Evolutionary conservation across 1,139 yeast species (phyloP).

Genomic region (Diutina siamensis): DNA sequence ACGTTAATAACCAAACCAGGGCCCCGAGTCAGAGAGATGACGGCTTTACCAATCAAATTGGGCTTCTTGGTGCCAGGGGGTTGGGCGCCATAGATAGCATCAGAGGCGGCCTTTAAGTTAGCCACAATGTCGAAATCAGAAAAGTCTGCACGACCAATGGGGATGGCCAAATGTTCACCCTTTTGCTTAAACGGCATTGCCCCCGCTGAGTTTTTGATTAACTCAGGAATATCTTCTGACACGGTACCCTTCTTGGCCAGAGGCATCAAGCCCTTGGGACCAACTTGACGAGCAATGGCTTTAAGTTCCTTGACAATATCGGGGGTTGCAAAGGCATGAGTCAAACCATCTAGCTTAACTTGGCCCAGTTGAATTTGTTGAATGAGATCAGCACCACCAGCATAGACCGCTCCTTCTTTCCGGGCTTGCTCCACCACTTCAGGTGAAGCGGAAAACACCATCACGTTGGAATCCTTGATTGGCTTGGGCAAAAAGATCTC

Average conservation of each 20-base stretch:
- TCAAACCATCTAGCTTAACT: constrained; percentile 43
- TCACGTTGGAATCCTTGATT: constrained; percentile 48
- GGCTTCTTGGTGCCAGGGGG: constrained; percentile 53
- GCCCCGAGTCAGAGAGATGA: constrained; percentile 62
- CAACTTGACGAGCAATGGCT: constrained; percentile 64
- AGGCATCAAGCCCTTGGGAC: constrained; percentile 90
- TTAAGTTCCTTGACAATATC: constrained; percentile 56
- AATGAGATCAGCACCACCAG: constrained; percentile 64
- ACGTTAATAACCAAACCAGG: constrained; percentile 69
- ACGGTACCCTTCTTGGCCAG: constrained; percentile 80
- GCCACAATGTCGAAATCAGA: constrained; percentile 64
- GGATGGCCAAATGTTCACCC: constrained; percentile 46
- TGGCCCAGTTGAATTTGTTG: constrained; percentile 49
- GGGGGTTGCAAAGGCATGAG: constrained; percentile 78
- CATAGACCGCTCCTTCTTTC: constrained; percentile 36
- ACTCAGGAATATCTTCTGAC: constrained; percentile 42
- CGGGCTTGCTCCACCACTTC: constrained; percentile 42
- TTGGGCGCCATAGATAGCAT: constrained; percentile 51
- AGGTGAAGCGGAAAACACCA: constrained; percentile 56
- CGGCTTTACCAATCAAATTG: constrained; percentile 59
- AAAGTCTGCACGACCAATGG: constrained; percentile 73
- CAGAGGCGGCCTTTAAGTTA: constrained; percentile 61
- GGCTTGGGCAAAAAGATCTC: constrained; percentile 70
- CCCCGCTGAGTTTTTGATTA: constrained; percentile 50
- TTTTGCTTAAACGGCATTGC: constrained; percentile 65